A percentile compares a stretch with the other conserved stretches of the same genome.
phyloP scores from a whole-genome alignment of 2,329 filamentous ascomycete genomes.

The Blastomyces percursus region DNA sequence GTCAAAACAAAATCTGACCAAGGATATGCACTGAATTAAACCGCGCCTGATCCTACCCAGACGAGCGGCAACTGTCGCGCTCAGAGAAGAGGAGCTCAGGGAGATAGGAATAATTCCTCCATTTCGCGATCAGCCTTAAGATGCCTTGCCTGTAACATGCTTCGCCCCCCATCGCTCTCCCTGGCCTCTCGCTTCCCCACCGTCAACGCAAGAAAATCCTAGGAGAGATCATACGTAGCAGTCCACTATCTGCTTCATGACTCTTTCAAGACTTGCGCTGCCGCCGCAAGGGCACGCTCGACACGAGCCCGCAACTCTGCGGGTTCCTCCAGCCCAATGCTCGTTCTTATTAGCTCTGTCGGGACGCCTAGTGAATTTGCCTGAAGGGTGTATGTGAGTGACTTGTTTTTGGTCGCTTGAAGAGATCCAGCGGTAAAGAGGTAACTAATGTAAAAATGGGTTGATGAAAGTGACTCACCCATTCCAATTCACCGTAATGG shows the following conservation, averaged over 20 bases:
- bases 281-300: constrained; percentile 55
- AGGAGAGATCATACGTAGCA: neutral
- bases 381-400: constrained; percentile 22
- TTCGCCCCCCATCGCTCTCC: neutral
- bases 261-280: constrained; percentile 16
- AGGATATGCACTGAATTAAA: neutral
- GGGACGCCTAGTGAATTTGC: constrained; percentile 69
- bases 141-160: neutral
- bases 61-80: neutral
- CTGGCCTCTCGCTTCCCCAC: neutral
- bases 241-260: neutral
- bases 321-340: constrained; percentile 77
- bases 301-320: constrained; percentile 55
- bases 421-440: neutral
- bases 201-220: neutral
- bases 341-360: constrained; percentile 68
- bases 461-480: constrained; percentile 43
- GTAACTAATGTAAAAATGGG: no score
- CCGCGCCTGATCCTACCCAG: neutral
- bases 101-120: neutral
- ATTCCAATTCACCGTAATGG: constrained; percentile 85
- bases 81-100: neutral
- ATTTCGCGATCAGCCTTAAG: neutral
- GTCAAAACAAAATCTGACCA: neutral
- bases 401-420: neutral